Evolutionary conservation across 1,284 basidiomycete species (phyloP).

Genomic region (Marasmius oreades): DNA sequence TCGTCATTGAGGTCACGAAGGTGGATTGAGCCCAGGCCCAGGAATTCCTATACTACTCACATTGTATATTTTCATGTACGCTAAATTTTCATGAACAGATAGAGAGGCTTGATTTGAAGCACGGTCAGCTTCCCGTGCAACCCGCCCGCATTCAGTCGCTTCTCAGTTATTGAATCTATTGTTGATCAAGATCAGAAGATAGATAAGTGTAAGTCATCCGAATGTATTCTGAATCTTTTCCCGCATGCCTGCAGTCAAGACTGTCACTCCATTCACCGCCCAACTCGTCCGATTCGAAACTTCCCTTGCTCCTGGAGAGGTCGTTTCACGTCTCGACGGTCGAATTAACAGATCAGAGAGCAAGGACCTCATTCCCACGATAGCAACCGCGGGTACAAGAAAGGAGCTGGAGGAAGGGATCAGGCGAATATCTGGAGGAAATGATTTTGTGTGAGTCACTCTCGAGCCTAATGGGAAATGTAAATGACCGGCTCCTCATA

Average conservation of each 20-base stretch:
- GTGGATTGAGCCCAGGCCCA: background rate
- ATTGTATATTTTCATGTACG: no score
- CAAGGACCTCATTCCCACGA: constrained; percentile 24
- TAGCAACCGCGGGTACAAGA: constrained; percentile 28
- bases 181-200: background rate
- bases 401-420: constrained; percentile 36
- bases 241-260: constrained; percentile 22
- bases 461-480: background rate
- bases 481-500: background rate
- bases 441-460: constrained; percentile 42
- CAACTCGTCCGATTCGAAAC: constrained; percentile 45
- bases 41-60: no score
- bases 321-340: constrained; percentile 40
- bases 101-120: no score
- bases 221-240: background rate
- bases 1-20: constrained; percentile 33
- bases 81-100: no score
- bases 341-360: constrained; percentile 39
- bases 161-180: no score
- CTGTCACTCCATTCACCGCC: constrained; percentile 32
- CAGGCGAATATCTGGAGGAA: constrained; percentile 26
- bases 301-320: constrained; percentile 34
- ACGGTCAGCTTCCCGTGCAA: no score
- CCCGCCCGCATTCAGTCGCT: no score
- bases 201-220: background rate